Percentiles rank a stretch among this genome's conserved stretches.
phyloP scores from a whole-genome alignment of 495 filamentous ascomycete genomes.

The Beverwykella pulmonaria region DNA sequence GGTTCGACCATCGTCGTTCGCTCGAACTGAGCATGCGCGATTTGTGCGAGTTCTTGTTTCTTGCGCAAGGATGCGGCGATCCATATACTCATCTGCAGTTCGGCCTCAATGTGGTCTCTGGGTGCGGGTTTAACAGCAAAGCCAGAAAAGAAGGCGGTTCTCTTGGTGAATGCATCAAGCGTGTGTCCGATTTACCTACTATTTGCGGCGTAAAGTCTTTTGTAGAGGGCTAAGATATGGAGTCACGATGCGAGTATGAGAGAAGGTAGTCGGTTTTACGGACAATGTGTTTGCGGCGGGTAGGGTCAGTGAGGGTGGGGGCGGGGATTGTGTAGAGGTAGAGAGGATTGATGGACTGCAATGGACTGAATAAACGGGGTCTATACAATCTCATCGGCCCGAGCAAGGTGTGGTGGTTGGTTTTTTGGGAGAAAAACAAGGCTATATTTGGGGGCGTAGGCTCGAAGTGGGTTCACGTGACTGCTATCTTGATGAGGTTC shows the following conservation, averaged over 20 bases:
- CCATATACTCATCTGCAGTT: conserved; percentile 31
- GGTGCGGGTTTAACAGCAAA: conserved; percentile 22
- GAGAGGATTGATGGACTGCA: conserved; percentile 16
- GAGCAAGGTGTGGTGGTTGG: no score
- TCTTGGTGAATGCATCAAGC: conserved; percentile 21
- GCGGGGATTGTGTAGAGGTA: conserved; percentile 16
- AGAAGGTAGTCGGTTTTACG: conserved; percentile 25
- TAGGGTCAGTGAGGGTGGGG: no score
- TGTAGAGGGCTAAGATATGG: conserved; percentile 25
- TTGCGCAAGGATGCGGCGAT: conserved; percentile 24
- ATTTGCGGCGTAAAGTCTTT: conserved; percentile 20
- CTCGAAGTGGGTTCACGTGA: no score
- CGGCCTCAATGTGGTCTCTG: conserved; percentile 21
- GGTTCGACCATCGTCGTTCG: conserved; percentile 21
- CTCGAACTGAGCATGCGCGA: conserved; percentile 10
- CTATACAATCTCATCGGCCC: no score
- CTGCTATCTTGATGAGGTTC: no score
- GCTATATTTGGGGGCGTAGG: no score
- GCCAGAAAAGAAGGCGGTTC: conserved; percentile 24
- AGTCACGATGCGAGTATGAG: conserved; percentile 20
- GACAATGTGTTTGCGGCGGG: no score
- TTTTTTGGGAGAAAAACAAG: no score
- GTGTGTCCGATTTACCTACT: conserved; percentile 19
- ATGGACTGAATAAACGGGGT: conserved; percentile 1
- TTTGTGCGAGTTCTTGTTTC: conserved; percentile 21